Evolutionary conservation across 768 basidiomycete species (phyloP).

Genomic region (Termitomyces bulborhizus): DNA sequence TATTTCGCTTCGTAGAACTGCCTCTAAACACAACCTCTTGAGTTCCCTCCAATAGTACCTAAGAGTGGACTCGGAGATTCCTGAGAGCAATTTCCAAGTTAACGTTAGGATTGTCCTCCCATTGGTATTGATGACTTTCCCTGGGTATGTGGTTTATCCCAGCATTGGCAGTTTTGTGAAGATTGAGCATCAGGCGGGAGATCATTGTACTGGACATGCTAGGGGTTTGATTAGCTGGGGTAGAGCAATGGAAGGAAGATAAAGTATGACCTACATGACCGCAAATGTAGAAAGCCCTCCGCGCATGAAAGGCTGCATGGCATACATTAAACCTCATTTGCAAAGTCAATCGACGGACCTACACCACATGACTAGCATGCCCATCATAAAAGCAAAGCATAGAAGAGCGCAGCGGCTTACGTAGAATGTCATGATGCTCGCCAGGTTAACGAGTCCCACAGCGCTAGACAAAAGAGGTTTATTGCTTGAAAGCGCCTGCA

Average conservation of each 20-base stretch:
- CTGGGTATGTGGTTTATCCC: neutral
- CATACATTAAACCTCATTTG: neutral
- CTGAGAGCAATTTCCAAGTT: neutral
- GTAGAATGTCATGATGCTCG: neutral
- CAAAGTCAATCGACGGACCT: neutral
- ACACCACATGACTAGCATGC: neutral
- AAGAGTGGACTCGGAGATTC: neutral
- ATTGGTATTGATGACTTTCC: neutral
- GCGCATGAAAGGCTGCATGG: neutral
- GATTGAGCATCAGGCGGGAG: constrained; percentile 8
- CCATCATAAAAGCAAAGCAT: neutral
- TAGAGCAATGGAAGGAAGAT: neutral
- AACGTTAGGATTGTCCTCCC: neutral
- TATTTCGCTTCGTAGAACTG: too few species aligned
- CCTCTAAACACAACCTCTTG: too few species aligned
- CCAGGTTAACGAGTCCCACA: neutral
- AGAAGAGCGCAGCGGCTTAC: neutral
- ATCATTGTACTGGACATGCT: constrained; percentile 8
- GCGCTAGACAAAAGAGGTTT: neutral
- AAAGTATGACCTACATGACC: neutral
- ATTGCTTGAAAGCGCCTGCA: neutral
- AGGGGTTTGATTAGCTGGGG: neutral
- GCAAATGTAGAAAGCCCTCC: neutral
- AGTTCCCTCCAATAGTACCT: neutral
- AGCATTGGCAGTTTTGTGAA: neutral